A percentile compares a stretch with the other conserved stretches of the same genome.
Conservation (phyloP, 768 basidiomycete genomes). For the Trametes maxima region DNA sequence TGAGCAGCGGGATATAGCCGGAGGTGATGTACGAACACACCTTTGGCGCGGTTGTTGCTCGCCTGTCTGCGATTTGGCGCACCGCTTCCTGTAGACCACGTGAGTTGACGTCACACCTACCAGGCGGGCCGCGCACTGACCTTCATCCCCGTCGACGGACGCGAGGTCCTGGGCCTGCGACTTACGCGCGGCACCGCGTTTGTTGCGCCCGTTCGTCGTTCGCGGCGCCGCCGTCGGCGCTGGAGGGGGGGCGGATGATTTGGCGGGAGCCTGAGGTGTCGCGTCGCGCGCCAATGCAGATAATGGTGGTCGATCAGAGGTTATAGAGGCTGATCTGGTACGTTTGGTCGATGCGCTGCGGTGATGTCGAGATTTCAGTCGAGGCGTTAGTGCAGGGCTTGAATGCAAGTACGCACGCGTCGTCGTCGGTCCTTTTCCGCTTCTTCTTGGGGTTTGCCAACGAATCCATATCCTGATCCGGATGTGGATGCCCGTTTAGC, state of each 20-base stretch:
- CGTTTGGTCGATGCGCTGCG: slow-evolving; percentile 63
- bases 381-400: neutral
- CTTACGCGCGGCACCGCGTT: slow-evolving; percentile 35
- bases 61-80: slow-evolving; percentile 29
- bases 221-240: slow-evolving; percentile 27
- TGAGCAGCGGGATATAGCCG: slow-evolving; percentile 26
- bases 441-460: slow-evolving; percentile 56
- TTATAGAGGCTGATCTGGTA: slow-evolving; percentile 72
- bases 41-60: slow-evolving; percentile 44
- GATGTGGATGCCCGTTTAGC: slow-evolving; percentile 42
- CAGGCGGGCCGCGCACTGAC: slow-evolving; percentile 39
- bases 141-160: slow-evolving; percentile 62
- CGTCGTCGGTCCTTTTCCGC: slow-evolving; percentile 76
- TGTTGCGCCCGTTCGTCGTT: slow-evolving; percentile 31
- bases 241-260: slow-evolving; percentile 21
- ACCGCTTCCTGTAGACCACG: slow-evolving; percentile 44
- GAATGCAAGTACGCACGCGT: slow-evolving; percentile 50
- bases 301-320: slow-evolving; percentile 59
- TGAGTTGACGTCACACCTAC: slow-evolving; percentile 33
- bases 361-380: neutral
- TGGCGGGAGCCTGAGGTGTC: slow-evolving; percentile 36
- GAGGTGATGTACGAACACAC: slow-evolving; percentile 29
- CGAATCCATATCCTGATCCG: slow-evolving; percentile 51
- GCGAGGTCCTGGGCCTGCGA: slow-evolving; percentile 33
- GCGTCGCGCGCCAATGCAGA: slow-evolving; percentile 28